Evolutionary conservation across 73 alveolate genomes (phyloP).

Genomic region (Tetrahymena elliotti): DNA sequence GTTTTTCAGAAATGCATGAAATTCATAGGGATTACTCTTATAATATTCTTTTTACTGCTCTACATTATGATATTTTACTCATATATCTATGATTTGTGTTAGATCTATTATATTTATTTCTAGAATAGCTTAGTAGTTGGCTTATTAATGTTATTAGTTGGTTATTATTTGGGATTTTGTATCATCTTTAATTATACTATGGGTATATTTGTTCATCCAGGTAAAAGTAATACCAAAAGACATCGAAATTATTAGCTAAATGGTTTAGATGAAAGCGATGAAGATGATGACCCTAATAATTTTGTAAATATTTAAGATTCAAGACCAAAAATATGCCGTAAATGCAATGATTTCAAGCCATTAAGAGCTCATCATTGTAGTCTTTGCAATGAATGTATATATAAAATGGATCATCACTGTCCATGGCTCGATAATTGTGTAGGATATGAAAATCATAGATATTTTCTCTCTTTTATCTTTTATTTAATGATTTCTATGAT

Average conservation of each 20-base stretch:
- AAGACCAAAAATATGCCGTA: background rate
- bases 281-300: background rate
- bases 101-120: background rate
- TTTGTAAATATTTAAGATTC: background rate
- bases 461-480: slow-evolving; percentile 11
- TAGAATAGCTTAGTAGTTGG: background rate
- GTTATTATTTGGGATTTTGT: background rate
- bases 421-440: slow-evolving; percentile 80
- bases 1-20: background rate
- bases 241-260: background rate
- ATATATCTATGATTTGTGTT: background rate
- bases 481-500: slow-evolving; percentile 14
- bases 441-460: slow-evolving; percentile 64
- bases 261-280: background rate
- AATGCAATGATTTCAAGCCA: slow-evolving; percentile 61
- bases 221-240: background rate
- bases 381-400: slow-evolving; percentile 56
- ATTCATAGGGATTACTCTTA: background rate
- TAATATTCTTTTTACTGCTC: background rate
- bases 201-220: background rate
- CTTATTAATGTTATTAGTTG: background rate
- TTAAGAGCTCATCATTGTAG: slow-evolving; percentile 80
- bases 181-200: background rate
- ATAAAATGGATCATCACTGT: slow-evolving; percentile 73
- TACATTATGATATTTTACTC: background rate